phyloP scores from a whole-genome alignment of 352 stramenopile genomes.

The Globisporangium heterothallicum region DNA sequence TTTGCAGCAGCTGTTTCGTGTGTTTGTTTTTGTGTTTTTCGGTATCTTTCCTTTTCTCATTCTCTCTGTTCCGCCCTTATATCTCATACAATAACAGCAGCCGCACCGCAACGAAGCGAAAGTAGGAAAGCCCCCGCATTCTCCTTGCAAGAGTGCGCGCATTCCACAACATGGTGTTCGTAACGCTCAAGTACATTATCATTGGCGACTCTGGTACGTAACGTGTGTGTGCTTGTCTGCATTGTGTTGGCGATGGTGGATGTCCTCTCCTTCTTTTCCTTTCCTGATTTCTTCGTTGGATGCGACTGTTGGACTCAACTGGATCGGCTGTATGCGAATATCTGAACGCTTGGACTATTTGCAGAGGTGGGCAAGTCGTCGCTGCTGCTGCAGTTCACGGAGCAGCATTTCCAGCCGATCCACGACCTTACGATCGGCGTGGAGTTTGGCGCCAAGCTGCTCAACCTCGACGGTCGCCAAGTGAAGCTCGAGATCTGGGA shows the following conservation, averaged over 20 bases:
- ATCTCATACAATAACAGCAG: background rate
- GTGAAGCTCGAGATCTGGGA: conserved; percentile 93
- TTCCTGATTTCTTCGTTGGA: too few species aligned
- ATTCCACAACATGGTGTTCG: conserved; percentile 83
- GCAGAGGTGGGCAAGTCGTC: conserved; percentile 88
- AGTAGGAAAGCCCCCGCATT: background rate
- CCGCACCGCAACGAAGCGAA: background rate
- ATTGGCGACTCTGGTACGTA: conserved; percentile 69
- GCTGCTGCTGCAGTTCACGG: conserved; percentile 88
- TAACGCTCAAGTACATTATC: conserved; percentile 89
- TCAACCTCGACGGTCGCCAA: conserved; percentile 75
- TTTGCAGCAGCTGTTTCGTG: conserved; percentile 9
- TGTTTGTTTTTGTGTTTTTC: conserved; percentile 16
- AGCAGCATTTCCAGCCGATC: conserved; percentile 86
- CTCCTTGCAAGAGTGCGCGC: too few species aligned
- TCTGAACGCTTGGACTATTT: background rate
- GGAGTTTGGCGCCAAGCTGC: conserved; percentile 86
- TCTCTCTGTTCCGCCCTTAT: too few species aligned
- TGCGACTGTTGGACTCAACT: too few species aligned
- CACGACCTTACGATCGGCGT: conserved; percentile 91
- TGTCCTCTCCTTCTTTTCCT: too few species aligned
- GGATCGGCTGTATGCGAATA: too few species aligned
- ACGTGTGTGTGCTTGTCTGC: background rate
- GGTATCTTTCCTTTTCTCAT: conserved; percentile 2
- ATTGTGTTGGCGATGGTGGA: too few species aligned